phyloP scores from a whole-genome alignment of 108 stramenopile genomes.

The Phaeodactylum tricornutum region DNA sequence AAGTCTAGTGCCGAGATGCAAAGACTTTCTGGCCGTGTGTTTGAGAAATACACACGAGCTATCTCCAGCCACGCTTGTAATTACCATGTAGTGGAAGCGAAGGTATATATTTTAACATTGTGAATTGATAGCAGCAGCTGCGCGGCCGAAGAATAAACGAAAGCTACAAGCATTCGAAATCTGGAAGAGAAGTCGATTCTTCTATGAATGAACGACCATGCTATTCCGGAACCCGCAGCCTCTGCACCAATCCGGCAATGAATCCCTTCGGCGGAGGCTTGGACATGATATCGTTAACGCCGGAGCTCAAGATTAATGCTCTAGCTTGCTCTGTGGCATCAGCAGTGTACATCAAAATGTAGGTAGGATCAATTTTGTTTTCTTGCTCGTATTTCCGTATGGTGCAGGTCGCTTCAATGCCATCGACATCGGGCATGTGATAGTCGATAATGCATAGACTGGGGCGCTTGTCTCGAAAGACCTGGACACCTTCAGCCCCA shows the following conservation, averaged over 20 bases:
- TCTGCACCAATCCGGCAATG: constrained; percentile 2
- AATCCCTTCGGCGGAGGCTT: constrained; percentile 19
- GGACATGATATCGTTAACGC: constrained; percentile 12
- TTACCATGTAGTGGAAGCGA: too few species aligned
- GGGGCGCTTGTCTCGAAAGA: constrained; percentile 8
- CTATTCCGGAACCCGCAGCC: neutral
- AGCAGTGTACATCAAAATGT: constrained; percentile 15
- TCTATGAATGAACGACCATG: too few species aligned
- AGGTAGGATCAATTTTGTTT: neutral
- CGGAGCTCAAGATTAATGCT: neutral
- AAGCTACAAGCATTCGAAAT: too few species aligned
- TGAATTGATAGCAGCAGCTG: too few species aligned
- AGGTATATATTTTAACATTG: too few species aligned
- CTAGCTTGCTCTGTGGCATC: constrained; percentile 9
- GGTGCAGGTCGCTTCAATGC: constrained; percentile 4
- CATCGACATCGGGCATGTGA: constrained; percentile 15
- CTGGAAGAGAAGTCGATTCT: too few species aligned
- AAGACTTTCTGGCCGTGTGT: too few species aligned
- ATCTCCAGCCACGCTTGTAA: too few species aligned
- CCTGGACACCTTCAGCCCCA: constrained; percentile 2
- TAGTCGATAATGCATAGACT: constrained; percentile 12
- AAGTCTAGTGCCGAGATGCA: too few species aligned
- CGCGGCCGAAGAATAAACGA: too few species aligned
- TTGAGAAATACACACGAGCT: too few species aligned
- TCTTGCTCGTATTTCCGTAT: constrained; percentile 11